Evolutionary conservation across 2,329 filamentous ascomycete genomes (phyloP).

Genomic region (Scedosporium dehoogii): DNA sequence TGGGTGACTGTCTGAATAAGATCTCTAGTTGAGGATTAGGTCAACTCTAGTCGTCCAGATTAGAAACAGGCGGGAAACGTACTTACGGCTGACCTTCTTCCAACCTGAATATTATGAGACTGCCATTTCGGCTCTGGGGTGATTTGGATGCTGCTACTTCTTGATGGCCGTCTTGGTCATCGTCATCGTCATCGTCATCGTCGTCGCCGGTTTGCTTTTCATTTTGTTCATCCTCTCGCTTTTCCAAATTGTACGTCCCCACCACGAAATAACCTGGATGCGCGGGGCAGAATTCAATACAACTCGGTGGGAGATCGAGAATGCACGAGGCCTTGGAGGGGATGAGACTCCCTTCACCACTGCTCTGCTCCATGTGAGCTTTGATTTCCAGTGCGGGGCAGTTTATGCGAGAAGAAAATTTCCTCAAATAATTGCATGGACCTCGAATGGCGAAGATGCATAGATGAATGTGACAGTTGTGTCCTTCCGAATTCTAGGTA

Average conservation of each 20-base stretch:
- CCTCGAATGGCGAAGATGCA: not conserved
- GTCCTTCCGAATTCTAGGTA: too few relatives aligned
- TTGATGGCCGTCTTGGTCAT: slow-evolving; percentile 13
- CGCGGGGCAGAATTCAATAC: slow-evolving; percentile 61
- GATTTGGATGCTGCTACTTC: slow-evolving; percentile 20
- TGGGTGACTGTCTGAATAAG: slow-evolving; percentile 51
- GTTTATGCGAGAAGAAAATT: not conserved
- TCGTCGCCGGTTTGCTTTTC: slow-evolving; percentile 10
- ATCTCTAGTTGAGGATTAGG: slow-evolving; percentile 25
- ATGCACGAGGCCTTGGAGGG: slow-evolving; percentile 36
- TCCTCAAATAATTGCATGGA: not conserved
- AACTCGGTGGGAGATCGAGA: slow-evolving; percentile 64
- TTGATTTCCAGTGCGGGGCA: not conserved
- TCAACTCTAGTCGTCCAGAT: not conserved
- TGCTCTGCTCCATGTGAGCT: not conserved
- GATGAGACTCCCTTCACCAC: slow-evolving; percentile 13
- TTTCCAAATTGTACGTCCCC: slow-evolving; percentile 73
- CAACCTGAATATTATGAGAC: slow-evolving; percentile 57
- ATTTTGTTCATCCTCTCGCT: slow-evolving; percentile 19
- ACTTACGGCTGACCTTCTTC: slow-evolving; percentile 6
- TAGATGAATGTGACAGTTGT: too few relatives aligned
- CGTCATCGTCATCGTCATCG: slow-evolving; percentile 12
- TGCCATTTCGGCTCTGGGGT: slow-evolving; percentile 60
- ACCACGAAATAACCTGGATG: slow-evolving; percentile 60
- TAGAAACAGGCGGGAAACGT: not conserved